Base-by-base conservation (phyloP, 2,329 filamentous ascomycete species). In the Furcasterigmium furcatum region DNA sequence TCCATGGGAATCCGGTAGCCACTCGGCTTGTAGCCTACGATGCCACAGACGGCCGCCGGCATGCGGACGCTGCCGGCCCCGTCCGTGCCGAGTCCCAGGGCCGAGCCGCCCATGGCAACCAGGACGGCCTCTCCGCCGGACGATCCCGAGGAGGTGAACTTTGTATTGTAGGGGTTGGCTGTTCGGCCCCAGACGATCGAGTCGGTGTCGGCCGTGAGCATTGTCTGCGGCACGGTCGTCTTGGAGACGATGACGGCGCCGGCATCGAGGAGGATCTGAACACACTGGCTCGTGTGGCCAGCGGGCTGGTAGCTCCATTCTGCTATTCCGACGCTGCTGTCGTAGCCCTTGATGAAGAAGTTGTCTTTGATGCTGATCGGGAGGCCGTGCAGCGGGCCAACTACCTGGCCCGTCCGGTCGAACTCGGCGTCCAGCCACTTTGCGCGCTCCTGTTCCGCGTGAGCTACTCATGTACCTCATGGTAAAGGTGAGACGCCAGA, bases 291-390 rank as follows among this genome's bases (percentile, higher is more conserved):
- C 20, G 77, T 71, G 10, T 59, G 48, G 3, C 56, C 45, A 0
- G 72, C 80, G 0, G 84, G 81, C 39, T 82, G 70, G 35, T 75
- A 73, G 4, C 84, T 79, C 45, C 85, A 74, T 1, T 76, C 75
- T 0, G 77, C 76, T 49, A 90, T 84, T 4, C 85, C 48, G 1
- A 85, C 72, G 0, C 80, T 83, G 19, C 79, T 70, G 50, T 84
- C 80, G 12, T 80, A 70, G 7, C 80, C 81, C 3, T 62, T 59
- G 13, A 87, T 65, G 48, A 86, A 76, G 68, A 88, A 84, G 57
- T 84, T 83, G 64, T 88, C 85, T 56, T 90, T 90, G 39, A 90
- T 72, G 0, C 83, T 82, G 25, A 85, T 63, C 4, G 82, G 82
- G 1, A 85, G 68, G 48, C 59, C 86, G 60, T 89, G 85, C 2